Conservation (phyloP, 176 grass and related monocot species). For the Oryza glumipatula region DNA sequence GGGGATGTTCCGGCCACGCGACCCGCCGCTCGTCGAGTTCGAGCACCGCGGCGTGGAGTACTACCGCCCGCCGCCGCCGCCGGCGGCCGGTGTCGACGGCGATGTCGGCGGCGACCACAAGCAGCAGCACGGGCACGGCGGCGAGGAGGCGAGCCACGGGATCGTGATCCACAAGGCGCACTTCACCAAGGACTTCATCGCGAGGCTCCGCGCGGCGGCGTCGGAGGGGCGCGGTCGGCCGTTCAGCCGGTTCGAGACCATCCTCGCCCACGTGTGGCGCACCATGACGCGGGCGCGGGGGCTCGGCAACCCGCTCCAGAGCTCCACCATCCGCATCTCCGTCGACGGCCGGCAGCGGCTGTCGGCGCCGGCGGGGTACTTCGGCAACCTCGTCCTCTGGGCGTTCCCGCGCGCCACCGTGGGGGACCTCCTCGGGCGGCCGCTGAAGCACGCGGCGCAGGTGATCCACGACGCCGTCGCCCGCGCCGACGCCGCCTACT, state of each 20-base stretch:
- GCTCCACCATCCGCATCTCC: constrained; percentile 53
- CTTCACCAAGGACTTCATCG: constrained; percentile 72
- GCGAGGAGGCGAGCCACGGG: background rate
- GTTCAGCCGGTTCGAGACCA: constrained; percentile 67
- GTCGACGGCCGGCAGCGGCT: constrained; percentile 63
- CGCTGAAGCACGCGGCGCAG: constrained; percentile 56
- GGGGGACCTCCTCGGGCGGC: constrained; percentile 41
- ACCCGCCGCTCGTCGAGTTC: constrained; percentile 42
- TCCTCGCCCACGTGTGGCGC: constrained; percentile 72
- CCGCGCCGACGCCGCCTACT: constrained; percentile 52
- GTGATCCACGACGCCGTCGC: constrained; percentile 57
- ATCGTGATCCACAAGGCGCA: constrained; percentile 63
- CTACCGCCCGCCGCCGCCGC: background rate
- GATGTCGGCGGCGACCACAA: too few relatives aligned
- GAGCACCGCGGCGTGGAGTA: constrained; percentile 59
- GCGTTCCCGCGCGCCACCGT: constrained; percentile 57
- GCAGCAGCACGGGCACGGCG: background rate
- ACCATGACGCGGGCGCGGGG: constrained; percentile 45
- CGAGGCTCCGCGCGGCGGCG: constrained; percentile 44
- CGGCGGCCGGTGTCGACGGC: background rate
- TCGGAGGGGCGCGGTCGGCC: constrained; percentile 32
- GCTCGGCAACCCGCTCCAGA: constrained; percentile 26
- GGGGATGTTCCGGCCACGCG: constrained; percentile 30
- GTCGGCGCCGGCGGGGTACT: constrained; percentile 47
- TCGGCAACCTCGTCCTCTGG: constrained; percentile 74